Base-by-base conservation (phyloP, 2,329 filamentous ascomycete genomes). In the Colletotrichum salicis region DNA sequence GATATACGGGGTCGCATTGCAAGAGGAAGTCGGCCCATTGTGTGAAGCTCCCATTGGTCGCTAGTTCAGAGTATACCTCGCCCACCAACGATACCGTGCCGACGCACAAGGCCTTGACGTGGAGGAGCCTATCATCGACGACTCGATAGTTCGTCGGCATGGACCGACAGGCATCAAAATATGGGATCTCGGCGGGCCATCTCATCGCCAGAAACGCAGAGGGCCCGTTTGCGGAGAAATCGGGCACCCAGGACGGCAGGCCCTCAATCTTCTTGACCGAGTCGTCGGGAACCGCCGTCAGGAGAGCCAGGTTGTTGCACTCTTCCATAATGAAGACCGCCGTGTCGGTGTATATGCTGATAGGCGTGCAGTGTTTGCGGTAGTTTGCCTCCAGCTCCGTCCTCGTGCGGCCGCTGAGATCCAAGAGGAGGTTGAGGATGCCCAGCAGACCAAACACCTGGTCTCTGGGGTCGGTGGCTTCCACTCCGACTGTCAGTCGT, bases 271-370 rank as follows among this genome's bases (percentile, higher is more conserved):
- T 31, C 64, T 52, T 76, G 31, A 27, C 69, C 60, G 63, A 73
- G 19, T 69, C 76, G 64, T 57, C 64, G 24, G 52, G 74, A 63
- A 74, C 78, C 82, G 10, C 70, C 63, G 73, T 74, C 4, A 75
- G 58, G 10, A 75, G 35, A n/a, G 66, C 65, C 13, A 75, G 70
- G 33, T 64, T 74, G 19, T 70, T 60, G 41, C 64, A 67, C 15
- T 75, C 69, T 45, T 64, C 64, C 48, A 75, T 33, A 41, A 69
- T 72, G 59, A 65, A 63, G 4, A 51, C 10, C 6, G 59, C 59
- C 35, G 65, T 31, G 12, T 71, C 65, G n/a, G 54, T 60, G 41
- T 68, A 71, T 4, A 69, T 58, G 19, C 19, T 58, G 59, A 35
- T 48, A 4, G 65, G 51, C 12, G 69, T 71, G n/a, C 59, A 52